These are phyloP conservation scores for Monilinia fructicola DNA, from an alignment of 2,329 filamentous ascomycete species.

Conservation along the genomic window DNA sequence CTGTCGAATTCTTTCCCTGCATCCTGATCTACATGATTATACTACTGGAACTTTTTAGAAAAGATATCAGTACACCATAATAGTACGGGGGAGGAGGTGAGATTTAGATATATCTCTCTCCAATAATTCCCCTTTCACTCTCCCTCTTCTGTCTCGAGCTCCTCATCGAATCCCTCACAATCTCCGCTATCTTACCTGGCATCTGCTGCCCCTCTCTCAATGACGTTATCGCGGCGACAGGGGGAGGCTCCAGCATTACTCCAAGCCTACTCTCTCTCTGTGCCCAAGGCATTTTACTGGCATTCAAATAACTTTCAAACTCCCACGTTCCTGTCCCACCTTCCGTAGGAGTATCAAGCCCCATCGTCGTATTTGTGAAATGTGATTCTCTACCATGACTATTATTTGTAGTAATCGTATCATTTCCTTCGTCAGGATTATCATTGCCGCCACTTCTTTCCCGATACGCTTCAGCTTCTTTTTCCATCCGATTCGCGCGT, in stretches of 20 bases:
- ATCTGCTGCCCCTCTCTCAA: neutral
- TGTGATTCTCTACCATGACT: conserved; percentile 1
- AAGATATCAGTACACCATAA: neutral
- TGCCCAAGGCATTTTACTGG: neutral
- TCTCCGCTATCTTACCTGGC: conserved; percentile 11
- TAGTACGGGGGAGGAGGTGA: neutral
- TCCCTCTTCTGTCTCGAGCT: neutral
- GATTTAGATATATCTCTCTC: neutral
- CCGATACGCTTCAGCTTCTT: conserved; percentile 16
- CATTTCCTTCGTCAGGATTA: neutral
- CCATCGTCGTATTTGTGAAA: conserved; percentile 10
- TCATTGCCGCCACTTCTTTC: neutral
- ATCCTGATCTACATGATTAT: neutral
- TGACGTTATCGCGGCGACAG: neutral
- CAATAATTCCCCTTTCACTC: conserved; percentile 6
- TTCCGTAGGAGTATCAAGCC: conserved; percentile 8
- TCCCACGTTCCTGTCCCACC: conserved; percentile 18
- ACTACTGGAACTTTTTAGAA: neutral
- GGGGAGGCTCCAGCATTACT: neutral
- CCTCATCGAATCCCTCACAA: neutral
- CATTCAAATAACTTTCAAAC: conserved; percentile 15
- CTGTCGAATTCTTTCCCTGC: neutral
- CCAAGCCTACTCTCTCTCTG: conserved; percentile 6
- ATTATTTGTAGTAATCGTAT: neutral
- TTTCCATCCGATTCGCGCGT: conserved; percentile 12